Base-by-base conservation (phyloP, 2,329 filamentous ascomycete species). In the Rhynchosporium secalis region DNA sequence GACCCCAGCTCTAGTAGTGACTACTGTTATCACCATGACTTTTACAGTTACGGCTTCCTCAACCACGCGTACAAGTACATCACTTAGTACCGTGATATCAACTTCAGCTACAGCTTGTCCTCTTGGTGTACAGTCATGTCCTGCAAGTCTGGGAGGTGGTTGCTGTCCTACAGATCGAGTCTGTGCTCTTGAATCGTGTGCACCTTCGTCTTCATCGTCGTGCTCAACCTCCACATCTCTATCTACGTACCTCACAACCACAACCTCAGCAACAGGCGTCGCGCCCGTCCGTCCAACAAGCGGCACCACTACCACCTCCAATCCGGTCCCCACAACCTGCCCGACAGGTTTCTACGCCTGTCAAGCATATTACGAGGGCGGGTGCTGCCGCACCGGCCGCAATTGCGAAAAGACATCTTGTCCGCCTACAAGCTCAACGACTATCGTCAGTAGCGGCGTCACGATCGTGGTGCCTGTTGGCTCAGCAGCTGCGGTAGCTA, bases 261-360 rank as follows among this genome's bases (percentile, higher is more conserved):
- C 74, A 33, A 74, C 77, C 33, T 78, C 76, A 40, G 76, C 76
- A 33, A 72, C 75, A 52, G 75, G 75, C 55, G 77, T 75, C 10
- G 72, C 79, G 1, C 80, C 83, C 1, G 78, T 80, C 69, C 78
- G 81, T 15, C 83, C 81, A 3, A 81, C 78, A 12, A 73, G 72
- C 61, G 68, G 72, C 62, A 76, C 75, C 59, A 76, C 75, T 36
- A 43, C 68, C 26, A 58, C 56, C 3, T 38, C 64, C 2, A 13
- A 60, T 12, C n/a, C 54, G 6, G 61, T 70, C 54, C 72, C 68
- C 4, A 68, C 75, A 38, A 79, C 82, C 69, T 98, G 94, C 70
- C 94, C 94, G 0, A 93, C 88, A 0, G 93, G 93, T 2, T 98
- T 93, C 79, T 98, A 98, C 75, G 88, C 91, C 56, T 98, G 94